Conservation (phyloP, 768 basidiomycete genomes). For the Termitomyces sp. region DNA sequence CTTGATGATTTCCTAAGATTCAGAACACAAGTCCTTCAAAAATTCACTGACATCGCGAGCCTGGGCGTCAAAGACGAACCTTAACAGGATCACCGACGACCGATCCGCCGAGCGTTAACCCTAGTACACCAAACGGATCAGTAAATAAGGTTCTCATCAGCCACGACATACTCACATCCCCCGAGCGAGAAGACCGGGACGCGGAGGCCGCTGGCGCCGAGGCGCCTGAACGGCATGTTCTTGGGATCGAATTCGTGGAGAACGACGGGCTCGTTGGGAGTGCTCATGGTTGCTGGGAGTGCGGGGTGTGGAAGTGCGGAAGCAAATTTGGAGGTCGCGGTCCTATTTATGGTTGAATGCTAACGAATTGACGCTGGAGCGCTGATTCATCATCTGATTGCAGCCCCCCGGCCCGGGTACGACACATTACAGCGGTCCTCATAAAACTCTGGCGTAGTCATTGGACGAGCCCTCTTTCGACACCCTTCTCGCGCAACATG, state of each 20-base stretch:
- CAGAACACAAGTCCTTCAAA: too few relatives aligned
- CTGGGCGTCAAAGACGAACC: slow-evolving; percentile 26
- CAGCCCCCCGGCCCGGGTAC: too few relatives aligned
- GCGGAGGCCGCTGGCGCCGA: slow-evolving; percentile 60
- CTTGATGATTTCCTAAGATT: slow-evolving; percentile 77
- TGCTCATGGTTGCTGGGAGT: neutral
- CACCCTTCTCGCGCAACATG: too few relatives aligned
- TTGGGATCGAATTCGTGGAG: slow-evolving; percentile 41
- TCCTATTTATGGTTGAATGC: neutral
- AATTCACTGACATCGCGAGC: neutral
- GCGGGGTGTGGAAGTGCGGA: neutral
- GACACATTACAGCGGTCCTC: too few relatives aligned
- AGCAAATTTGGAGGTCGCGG: neutral
- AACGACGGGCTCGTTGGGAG: neutral
- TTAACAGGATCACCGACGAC: slow-evolving; percentile 73
- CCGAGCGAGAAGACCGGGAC: slow-evolving; percentile 71
- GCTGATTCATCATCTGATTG: neutral
- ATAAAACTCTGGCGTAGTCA: too few relatives aligned
- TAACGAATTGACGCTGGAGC: neutral
- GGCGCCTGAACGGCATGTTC: slow-evolving; percentile 55
- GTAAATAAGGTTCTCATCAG: slow-evolving; percentile 15
- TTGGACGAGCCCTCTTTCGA: too few relatives aligned
- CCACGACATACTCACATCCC: slow-evolving; percentile 48
- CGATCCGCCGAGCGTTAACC: slow-evolving; percentile 62
- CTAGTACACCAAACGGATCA: slow-evolving; percentile 18